A percentile compares a stretch with the other conserved stretches of the same genome.
Evolutionary conservation across 306 rosid genomes (phyloP).

Genomic region (Trifolium fragiferum): DNA sequence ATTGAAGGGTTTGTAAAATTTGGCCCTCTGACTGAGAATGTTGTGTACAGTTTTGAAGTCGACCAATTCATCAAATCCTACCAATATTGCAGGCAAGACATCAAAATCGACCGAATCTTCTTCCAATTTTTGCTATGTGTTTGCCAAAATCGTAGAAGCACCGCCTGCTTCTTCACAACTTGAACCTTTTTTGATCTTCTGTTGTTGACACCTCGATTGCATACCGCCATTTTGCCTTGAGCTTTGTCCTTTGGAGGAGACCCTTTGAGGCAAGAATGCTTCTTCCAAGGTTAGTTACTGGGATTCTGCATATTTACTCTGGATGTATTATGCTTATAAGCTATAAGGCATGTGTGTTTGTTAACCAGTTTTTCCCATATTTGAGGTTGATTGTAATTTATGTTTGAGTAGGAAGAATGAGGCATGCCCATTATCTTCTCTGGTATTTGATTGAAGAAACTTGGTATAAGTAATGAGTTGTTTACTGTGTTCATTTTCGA

Average conservation of each 20-base stretch:
- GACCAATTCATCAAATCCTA: slow-evolving; percentile 77
- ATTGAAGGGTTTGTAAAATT: slow-evolving; percentile 78
- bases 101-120: slow-evolving; percentile 92
- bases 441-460: too few relatives aligned
- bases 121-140: slow-evolving; percentile 71
- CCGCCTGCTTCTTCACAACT: slow-evolving; percentile 84
- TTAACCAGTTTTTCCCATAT: too few relatives aligned
- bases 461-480: too few relatives aligned
- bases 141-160: slow-evolving; percentile 77
- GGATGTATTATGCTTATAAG: too few relatives aligned
- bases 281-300: background rate
- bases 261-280: slow-evolving; percentile 71
- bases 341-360: too few relatives aligned
- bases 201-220: slow-evolving; percentile 83
- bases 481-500: too few relatives aligned
- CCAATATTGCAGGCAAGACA: slow-evolving; percentile 78
- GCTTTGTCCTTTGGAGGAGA: slow-evolving; percentile 77
- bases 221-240: slow-evolving; percentile 73
- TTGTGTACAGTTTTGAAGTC: slow-evolving; percentile 61
- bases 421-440: too few relatives aligned
- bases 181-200: slow-evolving; percentile 90
- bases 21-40: slow-evolving; percentile 81
- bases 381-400: too few relatives aligned
- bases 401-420: too few relatives aligned
- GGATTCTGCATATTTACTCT: too few relatives aligned